A percentile compares a stretch with the other conserved stretches of the same genome.
These are phyloP conservation scores for Gremmenia infestans DNA, from an alignment of 2,329 filamentous ascomycete species.

Conservation along the genomic window DNA sequence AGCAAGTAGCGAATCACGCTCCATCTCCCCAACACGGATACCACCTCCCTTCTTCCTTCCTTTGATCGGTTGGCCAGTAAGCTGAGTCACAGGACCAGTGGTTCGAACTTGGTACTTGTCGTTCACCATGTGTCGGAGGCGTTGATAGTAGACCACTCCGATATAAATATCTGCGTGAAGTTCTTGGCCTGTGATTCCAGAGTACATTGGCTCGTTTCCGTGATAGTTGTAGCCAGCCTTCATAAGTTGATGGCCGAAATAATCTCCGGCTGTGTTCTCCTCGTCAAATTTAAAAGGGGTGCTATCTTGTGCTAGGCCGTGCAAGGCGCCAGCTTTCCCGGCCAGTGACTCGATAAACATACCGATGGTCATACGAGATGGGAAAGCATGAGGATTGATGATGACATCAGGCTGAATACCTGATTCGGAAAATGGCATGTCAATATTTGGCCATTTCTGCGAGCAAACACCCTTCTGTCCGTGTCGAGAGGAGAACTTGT, in stretches of 20 bases:
- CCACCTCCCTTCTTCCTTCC: conserved; percentile 93
- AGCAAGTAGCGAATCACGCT: conserved; percentile 88
- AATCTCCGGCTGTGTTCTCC: conserved; percentile 84
- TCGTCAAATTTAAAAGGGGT: conserved; percentile 96
- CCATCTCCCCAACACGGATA: conserved; percentile 99
- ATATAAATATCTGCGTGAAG: conserved; percentile 94
- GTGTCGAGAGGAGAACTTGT: conserved; percentile 98
- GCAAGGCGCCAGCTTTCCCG: conserved; percentile 88
- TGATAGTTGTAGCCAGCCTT: conserved; percentile 97
- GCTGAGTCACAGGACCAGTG: conserved; percentile 82
- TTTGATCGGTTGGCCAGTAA: conserved; percentile 96
- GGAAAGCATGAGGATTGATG: conserved; percentile 99
- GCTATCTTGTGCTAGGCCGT: conserved; percentile 92
- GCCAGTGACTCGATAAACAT: conserved; percentile 98
- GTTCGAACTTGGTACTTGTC: conserved; percentile 99
- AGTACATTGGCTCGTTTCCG: conserved; percentile 98
- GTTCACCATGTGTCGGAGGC: conserved; percentile 98
- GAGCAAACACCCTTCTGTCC: conserved; percentile 97
- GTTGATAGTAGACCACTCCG: conserved; percentile 96
- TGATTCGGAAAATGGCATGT: conserved; percentile 96
- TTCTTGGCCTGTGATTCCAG: conserved; percentile 91
- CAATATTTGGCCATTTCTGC: conserved; percentile 87
- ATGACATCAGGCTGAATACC: conserved; percentile 97
- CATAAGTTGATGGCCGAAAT: conserved; percentile 92
- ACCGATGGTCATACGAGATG: conserved; percentile 98